Percentiles rank a stretch among this genome's conserved stretches.
phyloP scores from a whole-genome alignment of 305 asterid genomes.

The Solanum hybrid region DNA sequence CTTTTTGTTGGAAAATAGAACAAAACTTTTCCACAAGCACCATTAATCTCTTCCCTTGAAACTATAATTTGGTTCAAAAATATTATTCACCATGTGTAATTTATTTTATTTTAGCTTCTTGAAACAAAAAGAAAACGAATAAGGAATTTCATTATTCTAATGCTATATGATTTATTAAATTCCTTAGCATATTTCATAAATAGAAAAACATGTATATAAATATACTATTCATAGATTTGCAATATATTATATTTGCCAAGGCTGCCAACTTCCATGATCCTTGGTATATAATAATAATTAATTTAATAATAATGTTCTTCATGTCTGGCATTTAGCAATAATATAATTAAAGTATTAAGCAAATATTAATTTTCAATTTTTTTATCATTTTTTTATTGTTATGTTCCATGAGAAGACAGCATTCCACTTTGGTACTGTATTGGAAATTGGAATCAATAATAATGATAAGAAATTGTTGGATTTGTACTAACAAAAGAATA shows the following conservation, averaged over 20 bases:
- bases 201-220: not conserved
- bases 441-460: constrained; percentile 6
- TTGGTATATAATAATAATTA: not conserved
- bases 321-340: constrained; percentile 19
- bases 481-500: not conserved
- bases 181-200: not conserved
- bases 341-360: constrained; percentile 1
- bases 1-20: not conserved
- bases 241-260: not conserved
- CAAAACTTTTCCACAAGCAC: not conserved
- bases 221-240: not conserved
- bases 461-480: not conserved
- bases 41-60: not conserved
- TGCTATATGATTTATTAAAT: not conserved
- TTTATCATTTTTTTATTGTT: not conserved
- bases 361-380: not conserved
- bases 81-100: not conserved
- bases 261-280: not conserved
- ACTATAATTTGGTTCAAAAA: not conserved
- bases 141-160: not conserved
- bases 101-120: not conserved
- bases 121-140: not conserved
- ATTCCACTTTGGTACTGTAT: not conserved
- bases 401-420: not conserved
- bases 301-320: constrained; percentile 13